phyloP scores from a whole-genome alignment of 768 basidiomycete genomes.

The Suillus subaureus region DNA sequence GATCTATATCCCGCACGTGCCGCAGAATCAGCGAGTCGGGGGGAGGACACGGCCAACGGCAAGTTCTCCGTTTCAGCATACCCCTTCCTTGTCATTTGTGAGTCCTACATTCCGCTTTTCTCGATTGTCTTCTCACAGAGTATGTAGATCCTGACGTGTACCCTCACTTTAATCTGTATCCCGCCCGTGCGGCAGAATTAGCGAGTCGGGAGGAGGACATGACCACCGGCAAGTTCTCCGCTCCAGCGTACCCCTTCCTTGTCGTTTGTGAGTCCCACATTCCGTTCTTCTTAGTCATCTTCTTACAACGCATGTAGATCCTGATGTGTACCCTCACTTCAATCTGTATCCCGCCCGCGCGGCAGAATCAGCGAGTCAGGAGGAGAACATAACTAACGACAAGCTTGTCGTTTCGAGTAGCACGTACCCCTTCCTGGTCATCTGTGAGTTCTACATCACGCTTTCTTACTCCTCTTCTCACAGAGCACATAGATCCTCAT shows the following conservation, averaged over 20 bases:
- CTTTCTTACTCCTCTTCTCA: conserved; percentile 1
- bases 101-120: conserved; percentile 1
- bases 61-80: conserved; percentile 10
- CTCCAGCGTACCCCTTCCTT: not conserved
- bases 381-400: not conserved
- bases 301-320: conserved; percentile 5
- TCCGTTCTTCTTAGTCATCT: not conserved
- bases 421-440: conserved; percentile 17
- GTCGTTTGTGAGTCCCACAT: not conserved
- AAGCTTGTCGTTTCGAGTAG: conserved; percentile 1
- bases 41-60: not conserved
- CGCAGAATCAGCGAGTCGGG: conserved; percentile 13
- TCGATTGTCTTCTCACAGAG: conserved; percentile 1
- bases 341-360: conserved; percentile 25
- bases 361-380: conserved; percentile 14
- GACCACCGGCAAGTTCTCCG: not conserved
- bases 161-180: conserved; percentile 33
- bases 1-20: conserved; percentile 25
- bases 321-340: conserved; percentile 36
- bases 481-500: conserved; percentile 38
- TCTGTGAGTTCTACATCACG: conserved; percentile 15
- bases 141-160: conserved; percentile 43
- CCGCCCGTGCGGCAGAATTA: conserved; percentile 4
- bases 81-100: conserved; percentile 19
- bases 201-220: not conserved